Evolutionary conservation across 768 basidiomycete species (phyloP), one percentile per base, ranked within the genome.

Genomic region (Tricholoma bakamatsutake): DNA sequence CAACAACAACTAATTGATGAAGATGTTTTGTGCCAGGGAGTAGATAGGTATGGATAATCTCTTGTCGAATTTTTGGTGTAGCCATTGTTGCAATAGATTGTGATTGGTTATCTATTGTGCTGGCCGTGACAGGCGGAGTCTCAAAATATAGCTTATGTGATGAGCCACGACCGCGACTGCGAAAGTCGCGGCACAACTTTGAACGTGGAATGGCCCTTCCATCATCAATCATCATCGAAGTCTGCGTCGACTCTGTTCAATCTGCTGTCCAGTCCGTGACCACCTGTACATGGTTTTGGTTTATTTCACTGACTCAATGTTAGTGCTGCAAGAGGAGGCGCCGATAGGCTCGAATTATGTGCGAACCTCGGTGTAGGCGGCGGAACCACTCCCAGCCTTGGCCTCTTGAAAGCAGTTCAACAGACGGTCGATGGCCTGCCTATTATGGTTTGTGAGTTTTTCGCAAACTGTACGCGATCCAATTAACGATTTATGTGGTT

Each of bases 361-460:
- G 79, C 74, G 5, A 87, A 85, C 65, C 73, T 91, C 17, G 81
- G 77, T 3, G 61, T 80, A 27, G 92, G 90, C 21, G 92, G 92
- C 18, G 92, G 92, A 8, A 88, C 83, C 15, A 93, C 92, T 0
- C 91, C 92, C 4, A 87, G 82, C 57, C 59, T 88, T n/a, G 92
- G 91, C 0, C 76, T 93, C 33, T 71, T 90, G 35, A 83, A 71
- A 61, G 69, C 76, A 3, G 79, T 93, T 42, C 76, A 77, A 56
- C 73, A 71, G 30, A 74, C 69, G 3, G 71, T 79, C 13, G 75
- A 77, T 4, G 69, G 76, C 40, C 62, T 81, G 7, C 82, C 86
- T 0, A 75, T 89, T 55, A 90, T 93, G 88, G 91, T 85, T 65
- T 57, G 69, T 49, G 24, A 39, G 31, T 43, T 15, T 56, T 54